Evolutionary conservation across 2,329 filamentous ascomycete species (phyloP).

Genomic region (Colletotrichum sidae): DNA sequence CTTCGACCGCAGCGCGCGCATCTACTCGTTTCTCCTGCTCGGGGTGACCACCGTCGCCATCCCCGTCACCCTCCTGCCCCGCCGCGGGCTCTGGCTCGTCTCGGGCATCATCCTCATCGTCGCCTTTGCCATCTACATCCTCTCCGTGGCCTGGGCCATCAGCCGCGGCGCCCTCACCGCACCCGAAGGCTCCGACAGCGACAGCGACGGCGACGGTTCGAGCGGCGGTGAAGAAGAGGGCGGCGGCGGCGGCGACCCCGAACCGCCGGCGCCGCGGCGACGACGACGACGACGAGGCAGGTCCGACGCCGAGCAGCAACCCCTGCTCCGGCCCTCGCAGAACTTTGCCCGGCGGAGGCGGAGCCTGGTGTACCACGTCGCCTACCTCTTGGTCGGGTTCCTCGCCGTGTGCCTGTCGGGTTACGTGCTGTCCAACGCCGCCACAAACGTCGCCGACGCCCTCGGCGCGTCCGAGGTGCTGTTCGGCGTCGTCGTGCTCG

Average conservation of each 20-base stretch:
- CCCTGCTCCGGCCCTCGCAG: conserved; percentile 24
- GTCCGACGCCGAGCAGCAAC: conserved; percentile 4
- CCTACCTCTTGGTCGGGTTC: conserved; percentile 57
- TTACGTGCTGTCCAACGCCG: conserved; percentile 60
- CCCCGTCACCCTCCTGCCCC: conserved; percentile 43
- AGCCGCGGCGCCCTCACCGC: conserved; percentile 53
- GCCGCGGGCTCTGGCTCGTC: conserved; percentile 42
- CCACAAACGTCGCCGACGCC: conserved; percentile 54
- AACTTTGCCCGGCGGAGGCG: conserved; percentile 8
- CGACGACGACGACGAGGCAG: background rate
- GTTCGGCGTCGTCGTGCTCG: conserved; percentile 59
- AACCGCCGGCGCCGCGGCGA: background rate
- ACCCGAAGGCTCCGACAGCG: conserved; percentile 50
- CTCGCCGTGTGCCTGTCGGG: conserved; percentile 58
- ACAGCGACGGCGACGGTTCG: conserved; percentile 40
- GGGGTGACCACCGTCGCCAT: conserved; percentile 53
- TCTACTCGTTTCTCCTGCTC: conserved; percentile 58
- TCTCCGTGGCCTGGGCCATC: conserved; percentile 57
- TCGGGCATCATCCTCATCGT: conserved; percentile 53
- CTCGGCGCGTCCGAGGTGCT: conserved; percentile 58
- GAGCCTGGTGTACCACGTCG: conserved; percentile 37
- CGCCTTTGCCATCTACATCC: conserved; percentile 57
- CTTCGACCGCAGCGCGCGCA: conserved; percentile 61
- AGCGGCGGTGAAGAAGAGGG: conserved; percentile 40
- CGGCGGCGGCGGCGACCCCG: too few relatives aligned